Conservation (phyloP, 306 rosid genomes). For the Macrotyloma uniflorum region DNA sequence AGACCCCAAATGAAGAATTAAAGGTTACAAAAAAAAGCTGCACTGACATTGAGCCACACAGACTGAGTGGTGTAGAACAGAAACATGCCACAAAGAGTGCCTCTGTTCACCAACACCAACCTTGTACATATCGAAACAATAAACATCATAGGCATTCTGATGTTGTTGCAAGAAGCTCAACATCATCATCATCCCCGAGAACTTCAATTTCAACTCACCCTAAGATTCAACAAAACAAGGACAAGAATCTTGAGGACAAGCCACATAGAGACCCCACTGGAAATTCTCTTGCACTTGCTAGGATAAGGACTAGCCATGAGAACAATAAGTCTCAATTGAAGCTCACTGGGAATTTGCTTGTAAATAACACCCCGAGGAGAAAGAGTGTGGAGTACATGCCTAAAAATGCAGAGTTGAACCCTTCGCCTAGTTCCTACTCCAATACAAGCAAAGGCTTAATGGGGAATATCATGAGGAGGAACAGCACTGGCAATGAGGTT, state of each 20-base stretch:
- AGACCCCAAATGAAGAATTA: slow-evolving; percentile 33
- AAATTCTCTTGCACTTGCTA: slow-evolving; percentile 46
- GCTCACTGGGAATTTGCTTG: slow-evolving; percentile 50
- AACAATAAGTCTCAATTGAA: slow-evolving; percentile 49
- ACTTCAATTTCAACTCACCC: slow-evolving; percentile 37
- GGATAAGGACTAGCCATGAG: slow-evolving; percentile 41
- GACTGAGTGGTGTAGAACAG: slow-evolving; percentile 23
- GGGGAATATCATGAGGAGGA: slow-evolving; percentile 80
- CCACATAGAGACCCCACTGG: slow-evolving; percentile 33
- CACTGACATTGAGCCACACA: slow-evolving; percentile 11
- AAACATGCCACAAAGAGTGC: slow-evolving; percentile 37
- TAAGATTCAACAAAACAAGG: slow-evolving; percentile 39
- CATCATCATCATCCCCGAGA: slow-evolving; percentile 63
- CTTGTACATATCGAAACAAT: slow-evolving; percentile 25
- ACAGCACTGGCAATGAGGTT: slow-evolving; percentile 47
- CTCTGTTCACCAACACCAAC: slow-evolving; percentile 27
- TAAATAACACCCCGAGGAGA: slow-evolving; percentile 47
- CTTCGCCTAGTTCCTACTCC: slow-evolving; percentile 9
- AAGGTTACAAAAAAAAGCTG: slow-evolving; percentile 3
- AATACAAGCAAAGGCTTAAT: slow-evolving; percentile 42
- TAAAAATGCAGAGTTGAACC: slow-evolving; percentile 39
- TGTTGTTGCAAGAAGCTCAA: slow-evolving; percentile 69
- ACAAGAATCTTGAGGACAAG: slow-evolving; percentile 36
- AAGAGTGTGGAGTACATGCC: slow-evolving; percentile 35
- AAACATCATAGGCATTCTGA: slow-evolving; percentile 56